A percentile compares a stretch with the other conserved stretches of the same genome.
Evolutionary conservation across 2,329 filamentous ascomycete species (phyloP).

Genomic region (Aspergillus pseudoviridinutans): DNA sequence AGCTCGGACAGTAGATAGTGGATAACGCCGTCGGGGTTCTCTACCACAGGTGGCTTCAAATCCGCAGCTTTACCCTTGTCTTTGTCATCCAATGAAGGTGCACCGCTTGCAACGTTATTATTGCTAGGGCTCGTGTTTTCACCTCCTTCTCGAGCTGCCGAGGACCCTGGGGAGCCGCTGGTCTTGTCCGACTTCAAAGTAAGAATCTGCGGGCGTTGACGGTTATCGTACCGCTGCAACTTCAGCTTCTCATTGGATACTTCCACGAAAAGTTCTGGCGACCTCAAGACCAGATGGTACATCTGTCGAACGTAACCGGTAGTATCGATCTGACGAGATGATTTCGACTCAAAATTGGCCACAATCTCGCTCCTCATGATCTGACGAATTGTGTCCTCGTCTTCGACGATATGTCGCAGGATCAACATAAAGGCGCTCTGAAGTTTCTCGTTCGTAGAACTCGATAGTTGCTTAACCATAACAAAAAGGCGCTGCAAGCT

Average conservation of each 20-base stretch:
- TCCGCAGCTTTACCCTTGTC: constrained; percentile 59
- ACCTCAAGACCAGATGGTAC: constrained; percentile 73
- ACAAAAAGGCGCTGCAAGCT: constrained; percentile 88
- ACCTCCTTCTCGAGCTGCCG: constrained; percentile 22
- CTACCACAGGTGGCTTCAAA: constrained; percentile 75
- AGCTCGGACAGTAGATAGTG: constrained; percentile 92
- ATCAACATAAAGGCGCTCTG: constrained; percentile 76
- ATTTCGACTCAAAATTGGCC: constrained; percentile 63
- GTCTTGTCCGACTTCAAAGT: constrained; percentile 49
- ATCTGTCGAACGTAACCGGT: constrained; percentile 70
- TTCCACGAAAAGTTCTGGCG: constrained; percentile 81
- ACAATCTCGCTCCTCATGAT: constrained; percentile 89
- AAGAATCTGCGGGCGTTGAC: constrained; percentile 51
- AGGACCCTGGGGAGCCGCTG: constrained; percentile 18
- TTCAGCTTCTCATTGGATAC: constrained; percentile 81
- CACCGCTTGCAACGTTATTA: constrained; percentile 21
- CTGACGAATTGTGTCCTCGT: constrained; percentile 84
- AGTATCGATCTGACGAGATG: constrained; percentile 61
- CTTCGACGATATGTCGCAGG: constrained; percentile 88
- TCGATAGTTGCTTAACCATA: constrained; percentile 89
- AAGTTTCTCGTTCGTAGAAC: constrained; percentile 70
- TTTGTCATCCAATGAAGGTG: constrained; percentile 21
- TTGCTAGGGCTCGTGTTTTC: constrained; percentile 29
- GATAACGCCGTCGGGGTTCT: constrained; percentile 91
- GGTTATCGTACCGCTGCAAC: constrained; percentile 59